Evolutionary conservation across 371 early-diverging fungal species (phyloP), one percentile per base, ranked within the genome.

Genomic region (Amoeboradix gromovi): DNA sequence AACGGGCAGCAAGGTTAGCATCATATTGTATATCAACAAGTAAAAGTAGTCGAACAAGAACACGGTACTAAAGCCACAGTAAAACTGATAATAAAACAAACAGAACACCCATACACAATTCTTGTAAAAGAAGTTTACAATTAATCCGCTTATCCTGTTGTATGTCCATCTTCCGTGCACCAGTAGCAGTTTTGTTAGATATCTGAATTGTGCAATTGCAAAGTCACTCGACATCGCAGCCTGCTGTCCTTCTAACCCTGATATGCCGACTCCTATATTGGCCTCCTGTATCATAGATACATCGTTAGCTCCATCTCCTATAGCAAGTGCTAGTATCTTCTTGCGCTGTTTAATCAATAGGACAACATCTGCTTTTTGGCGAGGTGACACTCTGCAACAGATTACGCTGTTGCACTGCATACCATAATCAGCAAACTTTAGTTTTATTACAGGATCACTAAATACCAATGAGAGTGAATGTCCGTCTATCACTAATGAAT

Each of bases 281-380:
- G 80, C 74, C 66, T 74, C 74, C 74, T 90, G 90, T 71, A 97
- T 90, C 97, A 96, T 96, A 1, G 86, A 83, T 65, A 96, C 91
- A 77, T 96, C 97, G 78, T 96, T 96, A 66, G 90, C 94, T 28
- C 97, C 97, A 76, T 96, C 97, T 31, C 97, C 97, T 70, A 96
- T 91, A 12, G 86, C 94, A 71, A 88, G 84, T 68, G 85, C 75
- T 73, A 86, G 87, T 28, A 89, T 83, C 69, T 80, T 85, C 66
- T 77, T 79, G 66, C 84, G 86, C 67, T 85, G 82, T 31, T 87
- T 84, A n/a, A 99, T 85, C 68, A 93, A 77, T 68, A 85, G 83
- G 0, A 96, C 94, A 30, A 99, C 96, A 72, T 88, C 74, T 0
- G 92, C 91, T 80, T 95, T 95, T 74, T 94, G 92, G 28, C 88